Evolutionary conservation across 805 yeast species (phyloP).

Genomic region (Metschnikowia colocasiae): DNA sequence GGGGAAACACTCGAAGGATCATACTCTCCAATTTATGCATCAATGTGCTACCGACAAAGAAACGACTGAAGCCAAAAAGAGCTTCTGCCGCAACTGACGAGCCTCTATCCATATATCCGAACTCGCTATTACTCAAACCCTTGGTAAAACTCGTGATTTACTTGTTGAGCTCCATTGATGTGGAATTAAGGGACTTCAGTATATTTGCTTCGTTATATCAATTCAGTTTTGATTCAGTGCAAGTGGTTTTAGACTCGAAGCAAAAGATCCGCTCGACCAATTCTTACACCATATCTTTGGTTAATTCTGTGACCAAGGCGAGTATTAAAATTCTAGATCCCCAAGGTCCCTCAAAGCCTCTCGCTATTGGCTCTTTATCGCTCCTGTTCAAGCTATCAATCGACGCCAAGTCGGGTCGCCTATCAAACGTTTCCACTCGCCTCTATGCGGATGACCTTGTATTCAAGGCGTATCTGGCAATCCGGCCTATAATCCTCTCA

Average conservation of each 20-base stretch:
- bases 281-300: neutral
- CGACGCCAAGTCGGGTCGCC: conserved; percentile 7
- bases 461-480: conserved; percentile 6
- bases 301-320: conserved; percentile 1
- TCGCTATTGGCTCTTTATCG: conserved; percentile 7
- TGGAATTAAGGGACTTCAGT: conserved; percentile 7
- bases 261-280: neutral
- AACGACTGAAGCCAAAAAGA: neutral
- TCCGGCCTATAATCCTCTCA: neutral
- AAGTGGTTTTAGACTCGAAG: conserved; percentile 1
- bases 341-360: neutral
- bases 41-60: neutral
- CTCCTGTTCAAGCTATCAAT: conserved; percentile 7
- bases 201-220: neutral
- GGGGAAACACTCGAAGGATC: conserved; percentile 36
- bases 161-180: conserved; percentile 5
- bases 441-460: conserved; percentile 13
- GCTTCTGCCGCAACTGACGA: neutral
- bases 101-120: conserved; percentile 12
- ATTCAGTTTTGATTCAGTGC: conserved; percentile 1
- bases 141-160: neutral
- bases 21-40: conserved; percentile 26
- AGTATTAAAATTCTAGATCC: neutral
- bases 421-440: conserved; percentile 9
- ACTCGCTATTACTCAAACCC: neutral